Conservation (phyloP, 2,329 filamentous ascomycete genomes). For the Paraphoma chrysanthemicola region DNA sequence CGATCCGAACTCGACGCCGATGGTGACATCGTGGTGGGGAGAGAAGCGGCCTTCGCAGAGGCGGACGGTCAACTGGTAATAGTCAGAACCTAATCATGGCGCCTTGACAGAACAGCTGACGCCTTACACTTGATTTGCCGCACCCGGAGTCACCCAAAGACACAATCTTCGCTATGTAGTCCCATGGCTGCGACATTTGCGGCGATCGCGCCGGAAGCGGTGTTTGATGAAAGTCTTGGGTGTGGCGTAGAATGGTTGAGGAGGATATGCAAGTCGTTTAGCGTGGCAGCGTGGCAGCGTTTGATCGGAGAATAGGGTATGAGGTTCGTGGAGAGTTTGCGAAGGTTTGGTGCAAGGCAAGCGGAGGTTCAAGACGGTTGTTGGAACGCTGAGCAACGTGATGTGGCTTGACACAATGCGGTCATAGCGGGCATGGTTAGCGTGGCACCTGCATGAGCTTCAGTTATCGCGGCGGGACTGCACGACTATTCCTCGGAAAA, state of each 20-base stretch:
- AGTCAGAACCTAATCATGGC: conserved; percentile 12
- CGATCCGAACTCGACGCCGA: conserved; percentile 94
- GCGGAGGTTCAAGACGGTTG: neutral
- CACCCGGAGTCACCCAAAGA: conserved; percentile 96
- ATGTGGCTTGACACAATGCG: neutral
- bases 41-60: conserved; percentile 97
- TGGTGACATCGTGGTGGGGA: conserved; percentile 93
- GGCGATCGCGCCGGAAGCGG: conserved; percentile 9
- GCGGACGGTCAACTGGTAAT: conserved; percentile 77
- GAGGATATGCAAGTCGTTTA: neutral
- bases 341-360: neutral
- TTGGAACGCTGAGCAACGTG: neutral
- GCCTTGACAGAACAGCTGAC: neutral
- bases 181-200: conserved; percentile 75
- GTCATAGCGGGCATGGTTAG: neutral
- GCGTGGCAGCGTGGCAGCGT: too few relatives aligned
- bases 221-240: neutral
- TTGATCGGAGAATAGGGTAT: neutral
- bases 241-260: neutral
- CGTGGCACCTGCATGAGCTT: neutral
- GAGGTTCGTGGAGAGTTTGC: neutral
- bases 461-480: too few relatives aligned
- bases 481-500: too few relatives aligned
- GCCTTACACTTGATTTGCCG: conserved; percentile 78
- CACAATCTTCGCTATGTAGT: conserved; percentile 98